Base-by-base conservation (phyloP, 2,329 filamentous ascomycete genomes). In the Lachnellula occidentalis region DNA sequence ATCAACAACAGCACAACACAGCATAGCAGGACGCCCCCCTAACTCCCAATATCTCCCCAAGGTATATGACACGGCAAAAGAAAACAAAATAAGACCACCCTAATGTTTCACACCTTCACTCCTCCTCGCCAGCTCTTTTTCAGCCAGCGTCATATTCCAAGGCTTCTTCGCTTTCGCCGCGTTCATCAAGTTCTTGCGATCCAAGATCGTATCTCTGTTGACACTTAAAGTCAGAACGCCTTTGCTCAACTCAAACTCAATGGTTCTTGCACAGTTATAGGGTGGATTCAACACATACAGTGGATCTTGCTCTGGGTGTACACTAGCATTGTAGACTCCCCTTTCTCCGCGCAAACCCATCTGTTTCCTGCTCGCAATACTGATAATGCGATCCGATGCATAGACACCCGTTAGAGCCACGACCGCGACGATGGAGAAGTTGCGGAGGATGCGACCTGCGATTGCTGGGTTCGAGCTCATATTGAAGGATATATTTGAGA, bases 81-180 rank as follows among this genome's bases (percentile, higher is more conserved):
- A 24, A 24, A 24, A 5, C 2, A 24, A 24, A 5, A 3, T 24
- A 5, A 1, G 22, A 5, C 2, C 4, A 5, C 12, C 21, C 21
- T 15, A 24, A 14, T 11, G n/a, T 27, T 22, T 27, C 2, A 12
- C 21, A 11, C 21, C 15, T 7, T 45, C 27, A 11, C 49, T 21
- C 39, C 34, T 34, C 39, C 34, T 48, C 41, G 34, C 9, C 22
- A 14, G 15, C 39, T 53, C 50, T 19, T 49, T 50, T 27, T 56
- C 54, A 7, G 46, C 54, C 36, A 39, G 31, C 7, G 50, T 56
- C 54, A 45, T 48, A 50, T 56, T 56, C 54, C 54, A 56, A 6
- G 54, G 54, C 27, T 56, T 56, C 31, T 47, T 53, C 21, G 22
- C 21, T 41, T 56, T 56, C 9, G 45, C 54, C 36, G 39, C 46